These are phyloP conservation scores for Solanum hybrid DNA, from an alignment of 305 asterid genomes.

Conservation along the genomic window DNA sequence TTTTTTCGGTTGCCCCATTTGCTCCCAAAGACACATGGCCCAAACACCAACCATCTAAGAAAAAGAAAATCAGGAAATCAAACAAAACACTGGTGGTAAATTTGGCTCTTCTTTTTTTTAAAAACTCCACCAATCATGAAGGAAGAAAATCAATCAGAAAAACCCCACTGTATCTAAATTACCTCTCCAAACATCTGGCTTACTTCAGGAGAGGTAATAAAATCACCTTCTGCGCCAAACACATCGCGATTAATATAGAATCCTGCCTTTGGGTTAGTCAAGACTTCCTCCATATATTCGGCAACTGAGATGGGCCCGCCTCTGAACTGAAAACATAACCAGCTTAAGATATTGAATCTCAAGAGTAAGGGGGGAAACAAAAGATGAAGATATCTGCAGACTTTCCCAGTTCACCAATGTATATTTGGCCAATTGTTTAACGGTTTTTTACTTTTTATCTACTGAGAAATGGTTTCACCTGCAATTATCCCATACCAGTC, in stretches of 20 bases:
- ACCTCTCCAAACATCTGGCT: constrained; percentile 99
- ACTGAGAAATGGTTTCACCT: background rate
- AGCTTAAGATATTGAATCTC: background rate
- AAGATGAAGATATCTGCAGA: background rate
- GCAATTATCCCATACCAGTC: background rate
- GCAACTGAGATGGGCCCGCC: constrained; percentile 89
- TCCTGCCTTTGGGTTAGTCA: constrained; percentile 79
- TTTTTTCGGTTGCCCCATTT: constrained; percentile 73
- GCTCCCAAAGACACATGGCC: constrained; percentile 95
- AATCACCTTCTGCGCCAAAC: constrained; percentile 80
- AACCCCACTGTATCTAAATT: background rate
- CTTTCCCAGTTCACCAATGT: background rate
- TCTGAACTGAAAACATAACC: constrained; percentile 45
- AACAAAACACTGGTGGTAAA: background rate
- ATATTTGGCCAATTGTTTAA: background rate
- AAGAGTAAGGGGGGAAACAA: background rate
- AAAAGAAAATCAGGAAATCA: constrained; percentile 1
- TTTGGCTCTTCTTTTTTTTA: background rate
- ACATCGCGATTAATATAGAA: constrained; percentile 87
- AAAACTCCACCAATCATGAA: background rate
- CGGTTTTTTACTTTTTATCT: background rate
- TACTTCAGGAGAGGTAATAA: constrained; percentile 92
- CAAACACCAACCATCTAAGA: constrained; percentile 78
- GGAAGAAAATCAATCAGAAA: background rate
- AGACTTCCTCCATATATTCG: constrained; percentile 95